Base-by-base conservation (phyloP, 140 eudicot genomes). In the Cichorium intybus region DNA sequence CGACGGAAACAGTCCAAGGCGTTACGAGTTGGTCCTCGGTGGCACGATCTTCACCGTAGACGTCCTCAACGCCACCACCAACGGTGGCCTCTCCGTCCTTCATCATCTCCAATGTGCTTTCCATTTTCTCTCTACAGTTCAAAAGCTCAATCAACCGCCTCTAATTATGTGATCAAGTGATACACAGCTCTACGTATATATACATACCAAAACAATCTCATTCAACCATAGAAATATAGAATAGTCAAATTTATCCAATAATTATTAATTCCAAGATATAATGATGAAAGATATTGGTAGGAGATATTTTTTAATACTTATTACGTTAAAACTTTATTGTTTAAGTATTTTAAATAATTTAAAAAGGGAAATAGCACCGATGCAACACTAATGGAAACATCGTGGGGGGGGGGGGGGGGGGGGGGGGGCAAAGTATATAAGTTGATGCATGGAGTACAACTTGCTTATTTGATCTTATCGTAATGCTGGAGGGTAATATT, bases 21-120 rank as follows among this genome's bases (percentile, higher is more conserved):
- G 96, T 88, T 60, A 85, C 83, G 49, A 82, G 84, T 45, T 80
- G 90, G 45, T 88, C 96, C 73, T 88, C 95, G 24, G 86, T 78
- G 60, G 96, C 96, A 48, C 84, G 80, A 78, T 88, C 96, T 69
- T 88, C 96, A 28, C 95, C 95, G 74, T 88, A 88, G 16, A 85
- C 79, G 51, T 88, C 95, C 55, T 78, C 90, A 45, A 85, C 96
- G 27, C 96, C 96, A 23, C 96, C 96, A 12, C 73, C 86, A 2
- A 76, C 82, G 11, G 80, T 70, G 61, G 78, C 18, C 54, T 70
- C 85, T 6, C 80, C 84, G 9, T 72, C 76, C 63, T 75, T 79
- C 64, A 63, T 34, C 54, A 48, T 72, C 90, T 77, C 77, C 69
- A 80, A 21, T 0, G 51, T 43, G 63, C 71, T 81, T 70, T 71